Conservation (phyloP, 768 basidiomycete species). For the Trametes meyenii region DNA sequence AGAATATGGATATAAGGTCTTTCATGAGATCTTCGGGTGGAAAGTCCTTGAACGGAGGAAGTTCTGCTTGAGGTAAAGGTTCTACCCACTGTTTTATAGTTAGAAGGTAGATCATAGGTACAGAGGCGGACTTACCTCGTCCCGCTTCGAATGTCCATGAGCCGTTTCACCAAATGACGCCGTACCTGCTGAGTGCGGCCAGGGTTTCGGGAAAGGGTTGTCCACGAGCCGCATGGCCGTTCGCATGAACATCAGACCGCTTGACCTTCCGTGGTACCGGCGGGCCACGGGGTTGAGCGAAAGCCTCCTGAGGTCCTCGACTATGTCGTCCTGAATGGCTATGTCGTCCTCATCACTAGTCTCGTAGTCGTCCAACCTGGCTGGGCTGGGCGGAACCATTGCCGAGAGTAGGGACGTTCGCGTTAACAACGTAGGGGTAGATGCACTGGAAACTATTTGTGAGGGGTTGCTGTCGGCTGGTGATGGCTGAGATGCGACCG, state of each 20-base stretch:
- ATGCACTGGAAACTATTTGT: too few species aligned
- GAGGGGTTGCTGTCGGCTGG: too few species aligned
- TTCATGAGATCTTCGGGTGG: background rate
- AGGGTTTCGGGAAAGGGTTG: background rate
- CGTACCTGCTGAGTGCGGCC: too few species aligned
- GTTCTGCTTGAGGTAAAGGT: background rate
- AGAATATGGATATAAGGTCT: background rate
- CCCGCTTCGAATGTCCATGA: too few species aligned
- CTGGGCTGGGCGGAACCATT: too few species aligned
- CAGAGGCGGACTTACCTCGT: too few species aligned
- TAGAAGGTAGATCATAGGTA: too few species aligned
- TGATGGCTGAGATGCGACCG: too few species aligned
- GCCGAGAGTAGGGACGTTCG: too few species aligned
- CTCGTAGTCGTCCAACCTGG: too few species aligned
- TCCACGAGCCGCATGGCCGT: background rate
- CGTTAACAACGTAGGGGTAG: too few species aligned
- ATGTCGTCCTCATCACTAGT: background rate
- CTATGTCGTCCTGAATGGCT: background rate
- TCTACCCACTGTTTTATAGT: background rate
- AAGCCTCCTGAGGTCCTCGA: background rate
- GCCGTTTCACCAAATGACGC: too few species aligned
- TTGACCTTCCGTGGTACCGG: background rate
- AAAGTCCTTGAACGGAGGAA: background rate
- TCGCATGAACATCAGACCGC: background rate
- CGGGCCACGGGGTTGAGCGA: background rate